Evolutionary conservation across 2,329 filamentous ascomycete genomes (phyloP), one percentile per base, ranked within the genome.

Genomic region (Coleophoma cylindrospora): DNA sequence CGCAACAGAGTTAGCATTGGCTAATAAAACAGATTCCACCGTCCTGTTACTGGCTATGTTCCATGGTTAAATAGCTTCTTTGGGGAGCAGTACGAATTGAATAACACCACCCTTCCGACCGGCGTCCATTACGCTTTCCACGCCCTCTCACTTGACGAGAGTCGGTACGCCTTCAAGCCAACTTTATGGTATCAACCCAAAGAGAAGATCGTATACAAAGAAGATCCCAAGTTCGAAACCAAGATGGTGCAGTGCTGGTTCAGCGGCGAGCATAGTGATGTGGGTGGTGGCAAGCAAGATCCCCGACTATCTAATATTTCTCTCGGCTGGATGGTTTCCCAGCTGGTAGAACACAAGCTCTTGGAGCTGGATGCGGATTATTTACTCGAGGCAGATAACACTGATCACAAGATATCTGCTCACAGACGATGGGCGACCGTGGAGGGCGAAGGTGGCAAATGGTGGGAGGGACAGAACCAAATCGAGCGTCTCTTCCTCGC

Each of bases 61-160:
- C 14, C 17, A 10, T 43, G 19, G 40, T 14, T 43, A 1, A n/a
- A 43, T n/a, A 15, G 10, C 14, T 43, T 43, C 13, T 4, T 43
- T 11, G 40, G 40, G 22, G 40, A 43, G 14, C 40, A 43, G 21
- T 43, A 21, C n/a, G 40, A 43, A 10, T n/a, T 43, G 17, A 15
- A 21, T 10, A 43, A 43, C 19, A 27, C 40, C 9, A 21, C 17
- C 56, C 21, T 43, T 11, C 40, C 40, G 7, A 19, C 40, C 50
- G 62, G 66, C 50, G 66, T 75, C 14, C 62, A 71, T 49, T 61
- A 73, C 53, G 72, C 72, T 0, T 74, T 75, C 52, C 72, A 75
- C 49, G 72, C 72, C 5, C 62, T 75, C 7, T 70, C 71, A 3
- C 64, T 74, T 13, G 72, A 74, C 54, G 72, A 75, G 55, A 66